Base-by-base conservation (phyloP, 148 eudicot genomes). In the Dianthus caryophyllus region DNA sequence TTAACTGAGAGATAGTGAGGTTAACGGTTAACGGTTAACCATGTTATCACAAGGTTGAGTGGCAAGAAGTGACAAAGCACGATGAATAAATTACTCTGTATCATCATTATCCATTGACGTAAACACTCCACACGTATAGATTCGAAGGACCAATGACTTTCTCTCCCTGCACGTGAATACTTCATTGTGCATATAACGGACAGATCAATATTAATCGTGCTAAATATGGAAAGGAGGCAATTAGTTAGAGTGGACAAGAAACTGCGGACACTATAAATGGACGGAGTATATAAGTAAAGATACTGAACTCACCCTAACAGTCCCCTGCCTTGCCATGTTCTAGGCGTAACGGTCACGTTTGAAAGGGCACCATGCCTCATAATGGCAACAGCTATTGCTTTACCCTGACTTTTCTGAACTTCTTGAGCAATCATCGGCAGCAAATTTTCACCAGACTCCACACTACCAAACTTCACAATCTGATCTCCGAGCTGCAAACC, bases 401-500 rank as follows among this genome's bases (percentile, higher is more conserved):
- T 71, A 13, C 84, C 96, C 76, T 76, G 85, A 59, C 85, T 82
- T 54, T 65, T 64, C 73, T 88, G 97, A 71, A 85, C 84, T 82
- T 94, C 97, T 75, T 88, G 79, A 65, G 97, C 85, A 75, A 94
- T 87, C 78, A 82, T 80, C 53, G 79, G 71, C 55, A 84, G 73
- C 79, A 86, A 71, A 78, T 83, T 77, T 29, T 86, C 93, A 55
- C 99, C 97, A 63, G 77, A 74, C 43, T 78, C 92, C 41, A 94
- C 96, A 62, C 41, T 77, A 69, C 99, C 97, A 75, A 90, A 94
- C 73, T 86, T 90, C 71, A 88, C 76, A 47, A 94, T 80, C 71
- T 88, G 99, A 76, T 94, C 99, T 27, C 99, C 99, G 50, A 94
- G 89, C 71, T 94, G 97, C 78, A 94, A 72, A 48, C 99, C 99